Conservation (phyloP, 1,284 basidiomycete genomes). For the Puccinia horiana region DNA sequence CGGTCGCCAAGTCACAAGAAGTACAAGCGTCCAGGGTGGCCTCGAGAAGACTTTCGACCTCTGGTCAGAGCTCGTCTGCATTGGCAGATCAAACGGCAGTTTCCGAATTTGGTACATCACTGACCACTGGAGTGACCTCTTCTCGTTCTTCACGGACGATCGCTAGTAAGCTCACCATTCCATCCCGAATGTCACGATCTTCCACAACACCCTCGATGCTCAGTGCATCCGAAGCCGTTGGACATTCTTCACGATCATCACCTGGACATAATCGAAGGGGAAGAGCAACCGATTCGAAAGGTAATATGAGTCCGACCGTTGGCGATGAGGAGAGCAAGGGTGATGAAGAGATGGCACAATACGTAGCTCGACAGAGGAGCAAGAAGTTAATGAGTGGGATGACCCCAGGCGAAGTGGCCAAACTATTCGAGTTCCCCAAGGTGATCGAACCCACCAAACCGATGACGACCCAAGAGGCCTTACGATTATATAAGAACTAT, state of each 20-base stretch:
- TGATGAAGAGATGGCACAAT: conserved; percentile 95
- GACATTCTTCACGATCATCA: conserved; percentile 50
- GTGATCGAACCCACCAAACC: conserved; percentile 73
- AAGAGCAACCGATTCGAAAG: conserved; percentile 35
- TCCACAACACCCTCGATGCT: conserved; percentile 50
- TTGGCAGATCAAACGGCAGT: conserved; percentile 5
- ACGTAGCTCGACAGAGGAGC: conserved; percentile 83
- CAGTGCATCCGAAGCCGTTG: conserved; percentile 45
- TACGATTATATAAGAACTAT: conserved; percentile 60
- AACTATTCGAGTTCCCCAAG: conserved; percentile 88
- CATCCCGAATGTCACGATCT: conserved; percentile 54
- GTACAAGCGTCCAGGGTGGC: conserved; percentile 25
- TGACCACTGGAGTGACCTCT: conserved; percentile 24
- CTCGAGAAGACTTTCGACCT: conserved; percentile 43
- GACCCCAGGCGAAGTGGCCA: conserved; percentile 76
- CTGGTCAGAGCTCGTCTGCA: background rate
- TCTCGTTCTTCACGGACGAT: conserved; percentile 52
- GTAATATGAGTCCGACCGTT: conserved; percentile 42
- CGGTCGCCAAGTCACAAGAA: conserved; percentile 47
- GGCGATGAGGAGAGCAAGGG: conserved; percentile 83
- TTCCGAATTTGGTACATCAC: conserved; percentile 29
- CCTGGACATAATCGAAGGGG: conserved; percentile 30
- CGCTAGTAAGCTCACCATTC: conserved; percentile 53
- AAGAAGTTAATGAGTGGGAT: conserved; percentile 82
- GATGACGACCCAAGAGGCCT: conserved; percentile 66